Evolutionary conservation across 257 asterid genomes (phyloP).

Genomic region (Solanum tarapatanum): DNA sequence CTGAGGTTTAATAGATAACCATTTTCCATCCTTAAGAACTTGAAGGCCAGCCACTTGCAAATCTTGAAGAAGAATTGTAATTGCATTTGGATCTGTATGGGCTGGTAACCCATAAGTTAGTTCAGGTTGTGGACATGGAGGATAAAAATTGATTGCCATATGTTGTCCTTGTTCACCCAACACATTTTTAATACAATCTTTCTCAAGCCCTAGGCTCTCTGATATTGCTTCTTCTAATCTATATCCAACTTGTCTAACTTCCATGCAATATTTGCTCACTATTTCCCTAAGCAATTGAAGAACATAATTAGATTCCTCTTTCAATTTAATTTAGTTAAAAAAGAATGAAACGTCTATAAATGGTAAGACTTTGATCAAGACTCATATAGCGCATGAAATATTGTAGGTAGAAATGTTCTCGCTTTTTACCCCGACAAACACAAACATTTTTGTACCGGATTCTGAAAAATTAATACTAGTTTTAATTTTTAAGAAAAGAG

Average conservation of each 20-base stretch:
- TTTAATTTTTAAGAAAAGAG: not conserved
- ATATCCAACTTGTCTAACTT: conserved; percentile 53
- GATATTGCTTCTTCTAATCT: conserved; percentile 59
- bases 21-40: conserved; percentile 67
- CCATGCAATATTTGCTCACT: conserved; percentile 45
- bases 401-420: not conserved
- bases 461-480: not conserved
- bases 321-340: not conserved
- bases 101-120: conserved; percentile 77
- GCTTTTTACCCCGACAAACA: not conserved
- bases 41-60: conserved; percentile 65
- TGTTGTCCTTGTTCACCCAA: conserved; percentile 90
- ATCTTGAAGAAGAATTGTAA: conserved; percentile 89
- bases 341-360: not conserved
- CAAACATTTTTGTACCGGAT: not conserved
- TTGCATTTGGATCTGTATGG: conserved; percentile 82
- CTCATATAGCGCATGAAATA: not conserved
- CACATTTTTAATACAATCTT: conserved; percentile 33
- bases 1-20: conserved; percentile 65
- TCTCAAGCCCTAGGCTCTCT: conserved; percentile 64
- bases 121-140: conserved; percentile 82
- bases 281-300: conserved; percentile 27
- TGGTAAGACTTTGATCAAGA: not conserved
- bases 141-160: conserved; percentile 81
- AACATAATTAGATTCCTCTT: not conserved